A percentile compares a stretch with the other conserved stretches of the same genome.
Conservation (phyloP, 805 yeast genomes). For the Schizosaccharomyces octosporus region DNA sequence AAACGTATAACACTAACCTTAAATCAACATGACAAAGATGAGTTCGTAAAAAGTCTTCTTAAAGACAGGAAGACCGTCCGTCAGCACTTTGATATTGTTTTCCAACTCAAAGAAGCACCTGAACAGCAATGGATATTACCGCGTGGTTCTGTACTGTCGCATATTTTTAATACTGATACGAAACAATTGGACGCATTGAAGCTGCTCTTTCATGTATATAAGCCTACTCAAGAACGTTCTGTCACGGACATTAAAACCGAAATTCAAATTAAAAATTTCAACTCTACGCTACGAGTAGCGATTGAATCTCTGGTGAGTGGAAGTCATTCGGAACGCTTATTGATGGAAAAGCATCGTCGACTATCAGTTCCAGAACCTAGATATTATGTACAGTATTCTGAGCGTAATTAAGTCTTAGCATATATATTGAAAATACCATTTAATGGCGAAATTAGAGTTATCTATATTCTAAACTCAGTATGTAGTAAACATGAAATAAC, state of each 20-base stretch:
- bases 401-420: not conserved
- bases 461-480: no score
- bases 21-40: not conserved
- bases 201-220: not conserved
- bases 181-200: not conserved
- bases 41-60: not conserved
- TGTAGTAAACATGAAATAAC: no score
- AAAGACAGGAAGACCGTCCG: not conserved
- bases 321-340: not conserved
- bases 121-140: not conserved
- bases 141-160: not conserved
- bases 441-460: no score
- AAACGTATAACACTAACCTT: not conserved
- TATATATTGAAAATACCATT: no score
- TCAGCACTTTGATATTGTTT: not conserved
- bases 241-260: not conserved
- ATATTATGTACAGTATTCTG: not conserved
- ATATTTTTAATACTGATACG: not conserved
- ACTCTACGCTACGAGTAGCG: not conserved
- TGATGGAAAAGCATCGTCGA: not conserved
- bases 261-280: not conserved
- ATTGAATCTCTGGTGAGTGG: not conserved
- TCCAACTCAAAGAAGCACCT: not conserved
- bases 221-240: not conserved
- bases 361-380: not conserved